These are phyloP conservation scores for Lichina pygmaea DNA, from an alignment of 495 filamentous ascomycete species.

Conservation along the genomic window DNA sequence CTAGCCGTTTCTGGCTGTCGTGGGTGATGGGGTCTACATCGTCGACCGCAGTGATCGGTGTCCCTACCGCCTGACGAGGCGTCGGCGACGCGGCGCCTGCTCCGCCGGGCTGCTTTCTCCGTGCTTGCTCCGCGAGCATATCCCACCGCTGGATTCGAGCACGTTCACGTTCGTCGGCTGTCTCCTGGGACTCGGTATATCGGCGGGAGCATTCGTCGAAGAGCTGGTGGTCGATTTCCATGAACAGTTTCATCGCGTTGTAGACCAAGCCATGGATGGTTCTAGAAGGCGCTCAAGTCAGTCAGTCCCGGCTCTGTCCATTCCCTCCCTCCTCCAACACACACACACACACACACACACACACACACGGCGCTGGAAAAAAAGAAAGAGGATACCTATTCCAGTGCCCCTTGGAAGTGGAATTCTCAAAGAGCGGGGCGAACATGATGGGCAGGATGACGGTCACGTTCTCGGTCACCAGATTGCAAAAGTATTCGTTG, in stretches of 20 bases:
- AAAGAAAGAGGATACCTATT: slow-evolving; percentile 43
- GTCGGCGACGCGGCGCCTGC: slow-evolving; percentile 11
- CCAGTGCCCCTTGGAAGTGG: slow-evolving; percentile 98
- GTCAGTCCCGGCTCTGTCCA: background rate
- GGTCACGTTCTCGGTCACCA: slow-evolving; percentile 97
- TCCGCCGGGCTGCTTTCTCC: slow-evolving; percentile 29
- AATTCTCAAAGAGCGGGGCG: slow-evolving; percentile 86
- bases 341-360: too few relatives aligned
- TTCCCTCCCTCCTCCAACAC: too few relatives aligned
- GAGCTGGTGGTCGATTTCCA: slow-evolving; percentile 97
- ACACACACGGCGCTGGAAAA: background rate
- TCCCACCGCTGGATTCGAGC: slow-evolving; percentile 68
- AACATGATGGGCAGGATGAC: slow-evolving; percentile 99
- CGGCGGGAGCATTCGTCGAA: slow-evolving; percentile 98
- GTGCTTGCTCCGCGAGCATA: slow-evolving; percentile 52
- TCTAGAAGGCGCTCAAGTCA: slow-evolving; percentile 16
- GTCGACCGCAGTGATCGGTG: slow-evolving; percentile 12
- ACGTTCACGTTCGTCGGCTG: slow-evolving; percentile 48
- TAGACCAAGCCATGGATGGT: slow-evolving; percentile 99
- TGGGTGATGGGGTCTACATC: slow-evolving; percentile 52
- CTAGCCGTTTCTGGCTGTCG: slow-evolving; percentile 55
- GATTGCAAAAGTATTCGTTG: slow-evolving; percentile 99
- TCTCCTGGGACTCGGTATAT: slow-evolving; percentile 91
- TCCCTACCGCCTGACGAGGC: slow-evolving; percentile 8
- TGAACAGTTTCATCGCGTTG: slow-evolving; percentile 99